Evolutionary conservation across 1,139 yeast genomes (phyloP).

Genomic region (Magnusiomyces tetraspermus): DNA sequence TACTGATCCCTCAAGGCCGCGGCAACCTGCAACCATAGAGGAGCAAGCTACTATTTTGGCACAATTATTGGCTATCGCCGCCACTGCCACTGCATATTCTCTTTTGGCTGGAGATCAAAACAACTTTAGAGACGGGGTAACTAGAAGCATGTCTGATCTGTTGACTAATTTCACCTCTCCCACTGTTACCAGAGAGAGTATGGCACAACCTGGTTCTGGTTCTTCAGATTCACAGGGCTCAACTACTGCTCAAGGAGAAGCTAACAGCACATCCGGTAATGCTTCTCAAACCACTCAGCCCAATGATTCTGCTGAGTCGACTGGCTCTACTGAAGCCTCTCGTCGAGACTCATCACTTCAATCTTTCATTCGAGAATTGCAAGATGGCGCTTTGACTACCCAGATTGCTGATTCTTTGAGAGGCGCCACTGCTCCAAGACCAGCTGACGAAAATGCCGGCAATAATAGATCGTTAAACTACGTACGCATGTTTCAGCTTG

Average conservation of each 20-base stretch:
- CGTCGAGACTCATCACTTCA: conserved; percentile 28
- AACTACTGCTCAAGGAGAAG: not conserved
- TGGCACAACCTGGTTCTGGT: no score
- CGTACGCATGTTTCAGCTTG: conserved; percentile 46
- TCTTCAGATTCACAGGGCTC: not conserved
- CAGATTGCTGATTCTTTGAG: conserved; percentile 28
- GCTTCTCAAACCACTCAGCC: not conserved
- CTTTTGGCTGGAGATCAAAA: conserved; percentile 28
- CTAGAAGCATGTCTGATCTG: not conserved
- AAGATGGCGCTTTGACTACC: conserved; percentile 34
- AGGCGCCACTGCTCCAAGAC: conserved; percentile 13
- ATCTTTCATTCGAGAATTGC: conserved; percentile 35
- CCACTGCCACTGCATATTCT: conserved; percentile 39
- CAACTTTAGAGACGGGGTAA: not conserved
- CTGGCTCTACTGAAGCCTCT: no score
- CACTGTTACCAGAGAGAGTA: no score
- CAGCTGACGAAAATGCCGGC: conserved; percentile 6
- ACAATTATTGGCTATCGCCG: conserved; percentile 39
- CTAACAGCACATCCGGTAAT: not conserved
- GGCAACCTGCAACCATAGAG: conserved; percentile 22
- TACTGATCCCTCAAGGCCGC: not conserved
- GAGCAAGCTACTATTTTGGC: conserved; percentile 39
- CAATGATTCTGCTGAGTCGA: no score
- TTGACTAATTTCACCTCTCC: not conserved
- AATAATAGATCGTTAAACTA: conserved; percentile 31